Conservation (phyloP, 2,329 filamentous ascomycete genomes). For the Albifimbria verrucaria region DNA sequence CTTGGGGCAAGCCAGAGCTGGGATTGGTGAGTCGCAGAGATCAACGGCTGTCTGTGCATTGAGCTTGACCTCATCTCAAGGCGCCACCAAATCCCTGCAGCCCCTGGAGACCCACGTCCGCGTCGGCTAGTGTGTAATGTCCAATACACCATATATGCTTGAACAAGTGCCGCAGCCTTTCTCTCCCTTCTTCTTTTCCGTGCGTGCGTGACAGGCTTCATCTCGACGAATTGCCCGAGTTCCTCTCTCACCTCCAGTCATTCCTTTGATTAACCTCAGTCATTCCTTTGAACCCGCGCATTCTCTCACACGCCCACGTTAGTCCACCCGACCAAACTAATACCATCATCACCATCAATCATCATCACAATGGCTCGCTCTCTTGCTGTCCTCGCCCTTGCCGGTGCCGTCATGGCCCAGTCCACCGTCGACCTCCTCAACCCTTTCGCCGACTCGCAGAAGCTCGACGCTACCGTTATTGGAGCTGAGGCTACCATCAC, state of each 20-base stretch:
- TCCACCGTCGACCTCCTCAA: constrained; percentile 25
- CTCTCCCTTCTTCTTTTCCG: neutral
- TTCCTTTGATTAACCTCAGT: neutral
- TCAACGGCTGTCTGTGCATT: too few species aligned
- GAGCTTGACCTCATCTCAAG: too few species aligned
- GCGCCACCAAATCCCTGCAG: too few species aligned
- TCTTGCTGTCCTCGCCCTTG: constrained; percentile 20
- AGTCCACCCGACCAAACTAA: too few species aligned
- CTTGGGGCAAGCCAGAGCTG: too few species aligned
- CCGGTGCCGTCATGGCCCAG: constrained; percentile 17
- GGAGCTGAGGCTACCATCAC: constrained; percentile 22
- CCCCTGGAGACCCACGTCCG: too few species aligned
- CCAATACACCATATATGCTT: too few species aligned
- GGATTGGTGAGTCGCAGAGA: too few species aligned
- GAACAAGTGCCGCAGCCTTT: neutral
- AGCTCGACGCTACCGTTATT: constrained; percentile 26
- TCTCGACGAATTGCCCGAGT: neutral
- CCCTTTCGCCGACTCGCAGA: constrained; percentile 16
- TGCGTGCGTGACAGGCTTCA: neutral
- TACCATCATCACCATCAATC: neutral
- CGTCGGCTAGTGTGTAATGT: too few species aligned
- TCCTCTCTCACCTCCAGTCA: neutral
- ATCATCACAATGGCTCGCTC: constrained; percentile 20
- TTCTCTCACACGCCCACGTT: neutral
- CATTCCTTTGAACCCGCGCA: neutral